A percentile compares a stretch with the other conserved stretches of the same genome.
Evolutionary conservation across 2,329 filamentous ascomycete species (phyloP).

Genomic region (Botrytis cinerea): DNA sequence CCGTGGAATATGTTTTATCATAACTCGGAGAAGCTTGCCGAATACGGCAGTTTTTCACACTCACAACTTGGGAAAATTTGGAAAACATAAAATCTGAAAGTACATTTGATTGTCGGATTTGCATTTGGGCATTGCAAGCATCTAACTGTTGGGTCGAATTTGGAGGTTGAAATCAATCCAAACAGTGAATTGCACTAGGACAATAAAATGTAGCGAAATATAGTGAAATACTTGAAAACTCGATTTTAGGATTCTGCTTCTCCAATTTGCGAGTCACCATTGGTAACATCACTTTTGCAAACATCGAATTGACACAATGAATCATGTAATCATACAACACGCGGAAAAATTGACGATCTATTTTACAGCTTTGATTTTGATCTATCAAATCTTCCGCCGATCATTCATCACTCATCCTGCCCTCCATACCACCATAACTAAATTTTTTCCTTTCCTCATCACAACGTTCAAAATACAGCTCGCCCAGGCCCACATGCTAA

Average conservation of each 20-base stretch:
- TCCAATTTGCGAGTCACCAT: background rate
- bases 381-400: slow-evolving; percentile 37
- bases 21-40: background rate
- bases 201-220: background rate
- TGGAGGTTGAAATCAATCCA: background rate
- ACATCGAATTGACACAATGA: background rate
- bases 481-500: slow-evolving; percentile 33
- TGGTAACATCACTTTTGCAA: background rate
- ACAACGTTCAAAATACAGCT: slow-evolving; percentile 33
- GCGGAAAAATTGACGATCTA: slow-evolving; percentile 40
- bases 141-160: background rate
- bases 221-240: background rate
- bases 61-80: background rate
- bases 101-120: background rate
- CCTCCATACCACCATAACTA: background rate
- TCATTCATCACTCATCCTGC: slow-evolving; percentile 28
- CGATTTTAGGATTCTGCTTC: background rate
- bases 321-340: slow-evolving; percentile 18
- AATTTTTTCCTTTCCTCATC: slow-evolving; percentile 4
- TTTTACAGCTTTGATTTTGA: slow-evolving; percentile 41
- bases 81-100: background rate
- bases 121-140: background rate
- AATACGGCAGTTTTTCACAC: background rate
- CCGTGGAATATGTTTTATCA: background rate
- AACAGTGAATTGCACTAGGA: background rate